Evolutionary conservation across 306 rosid species (phyloP).

Genomic region (Purshia tridentata): DNA sequence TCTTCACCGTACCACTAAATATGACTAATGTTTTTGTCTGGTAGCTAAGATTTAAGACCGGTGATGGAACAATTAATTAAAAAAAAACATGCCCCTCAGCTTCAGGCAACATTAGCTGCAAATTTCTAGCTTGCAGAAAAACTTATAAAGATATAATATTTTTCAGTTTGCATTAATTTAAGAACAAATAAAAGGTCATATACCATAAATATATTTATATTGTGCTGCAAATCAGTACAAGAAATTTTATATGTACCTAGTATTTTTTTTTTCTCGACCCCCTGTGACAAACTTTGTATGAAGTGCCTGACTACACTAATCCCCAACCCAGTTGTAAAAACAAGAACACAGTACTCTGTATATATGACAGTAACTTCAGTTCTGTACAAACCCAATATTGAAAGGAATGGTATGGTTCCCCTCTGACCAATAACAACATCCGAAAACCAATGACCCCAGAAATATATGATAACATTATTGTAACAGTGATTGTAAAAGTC

Average conservation of each 20-base stretch:
- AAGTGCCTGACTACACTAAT: constrained; percentile 3
- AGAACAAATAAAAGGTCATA: not conserved
- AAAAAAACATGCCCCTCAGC: not conserved
- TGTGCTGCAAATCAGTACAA: not conserved
- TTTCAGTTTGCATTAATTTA: not conserved
- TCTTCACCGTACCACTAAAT: too few species aligned
- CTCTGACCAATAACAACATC: constrained; percentile 21
- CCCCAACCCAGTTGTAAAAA: not conserved
- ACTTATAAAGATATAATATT: not conserved
- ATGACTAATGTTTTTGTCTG: too few species aligned
- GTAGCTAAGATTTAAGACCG: too few species aligned
- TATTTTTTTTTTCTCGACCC: not conserved
- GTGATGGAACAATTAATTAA: too few species aligned
- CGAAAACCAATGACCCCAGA: constrained; percentile 22
- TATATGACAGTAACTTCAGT: constrained; percentile 4
- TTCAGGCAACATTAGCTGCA: not conserved
- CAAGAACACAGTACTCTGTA: not conserved
- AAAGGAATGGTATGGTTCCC: constrained; percentile 24
- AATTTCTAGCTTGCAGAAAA: not conserved
- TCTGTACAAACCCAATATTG: constrained; percentile 15
- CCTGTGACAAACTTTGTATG: not conserved
- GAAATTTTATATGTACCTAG: not conserved
- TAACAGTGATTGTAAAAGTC: too few species aligned
- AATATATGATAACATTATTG: not conserved
- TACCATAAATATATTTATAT: not conserved